A percentile compares a stretch with the other conserved stretches of the same genome.
Evolutionary conservation across 129 eudicot genomes (phyloP).

Genomic region (Dittrichia graveolens): DNA sequence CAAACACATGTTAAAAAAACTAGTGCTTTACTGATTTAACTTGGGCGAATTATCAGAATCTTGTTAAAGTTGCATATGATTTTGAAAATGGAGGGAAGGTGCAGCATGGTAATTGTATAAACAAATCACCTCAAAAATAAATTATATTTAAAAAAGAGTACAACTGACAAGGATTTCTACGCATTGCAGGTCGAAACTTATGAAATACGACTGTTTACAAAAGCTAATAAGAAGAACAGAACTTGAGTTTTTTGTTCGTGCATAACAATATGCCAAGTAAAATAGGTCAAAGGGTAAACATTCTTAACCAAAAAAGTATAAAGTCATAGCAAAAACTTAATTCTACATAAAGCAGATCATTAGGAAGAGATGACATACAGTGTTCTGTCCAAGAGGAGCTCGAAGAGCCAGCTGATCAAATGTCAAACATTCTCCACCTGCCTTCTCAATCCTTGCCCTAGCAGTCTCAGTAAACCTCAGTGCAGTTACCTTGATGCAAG

Average conservation of each 20-base stretch:
- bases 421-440: constrained; percentile 47
- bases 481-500: constrained; percentile 45
- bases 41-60: no score
- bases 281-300: not conserved
- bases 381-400: constrained; percentile 48
- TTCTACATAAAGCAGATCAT: not conserved
- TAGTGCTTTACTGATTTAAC: no score
- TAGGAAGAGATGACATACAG: constrained; percentile 17
- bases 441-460: constrained; percentile 45
- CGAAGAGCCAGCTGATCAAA: constrained; percentile 47
- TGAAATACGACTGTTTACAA: no score
- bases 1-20: not conserved
- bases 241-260: not conserved
- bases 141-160: no score
- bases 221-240: no score
- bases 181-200: no score
- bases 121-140: no score
- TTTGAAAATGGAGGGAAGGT: no score
- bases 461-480: constrained; percentile 44
- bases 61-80: no score
- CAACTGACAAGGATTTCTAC: no score
- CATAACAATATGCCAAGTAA: not conserved
- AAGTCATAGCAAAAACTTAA: not conserved
- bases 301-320: not conserved
- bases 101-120: no score